These are phyloP conservation scores for Aureobasidium sp. DNA, from an alignment of 2,329 filamentous ascomycete genomes.

Conservation along the genomic window DNA sequence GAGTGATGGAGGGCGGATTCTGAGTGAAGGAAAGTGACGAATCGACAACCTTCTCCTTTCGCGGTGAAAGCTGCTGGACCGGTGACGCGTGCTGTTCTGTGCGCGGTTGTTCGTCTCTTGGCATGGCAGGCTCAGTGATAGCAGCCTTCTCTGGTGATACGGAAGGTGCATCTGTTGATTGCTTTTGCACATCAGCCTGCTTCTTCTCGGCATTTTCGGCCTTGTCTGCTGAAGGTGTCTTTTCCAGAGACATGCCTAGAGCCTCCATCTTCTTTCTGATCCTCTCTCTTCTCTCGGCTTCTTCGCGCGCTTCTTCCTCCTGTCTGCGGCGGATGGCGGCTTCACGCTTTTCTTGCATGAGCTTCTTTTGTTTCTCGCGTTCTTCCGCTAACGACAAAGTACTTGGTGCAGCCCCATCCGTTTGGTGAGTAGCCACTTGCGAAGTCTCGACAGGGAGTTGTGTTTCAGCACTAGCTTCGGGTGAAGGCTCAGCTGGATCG, in stretches of 20 bases:
- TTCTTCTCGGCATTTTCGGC: conserved; percentile 15
- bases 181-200: conserved; percentile 4
- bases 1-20: conserved; percentile 37
- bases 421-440: conserved; percentile 13
- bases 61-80: conserved; percentile 7
- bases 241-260: conserved; percentile 49
- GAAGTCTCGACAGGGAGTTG: conserved; percentile 26
- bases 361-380: conserved; percentile 18
- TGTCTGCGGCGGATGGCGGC: conserved; percentile 58
- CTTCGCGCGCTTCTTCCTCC: conserved; percentile 64
- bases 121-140: conserved; percentile 19
- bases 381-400: conserved; percentile 17
- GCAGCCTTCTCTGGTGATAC: conserved; percentile 17
- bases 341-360: conserved; percentile 67
- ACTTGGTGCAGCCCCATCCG: conserved; percentile 18
- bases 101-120: conserved; percentile 2
- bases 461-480: conserved; percentile 20
- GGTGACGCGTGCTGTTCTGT: conserved; percentile 20
- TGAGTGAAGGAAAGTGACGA: conserved; percentile 30
- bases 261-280: conserved; percentile 66
- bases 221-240: conserved; percentile 17
- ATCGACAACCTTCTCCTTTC: conserved; percentile 10
- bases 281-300: conserved; percentile 63
- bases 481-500: conserved; percentile 23
- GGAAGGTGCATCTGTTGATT: background rate